phyloP scores from a whole-genome alignment of 495 filamentous ascomycete genomes.

The Lasiosphaeriaceae sp. region DNA sequence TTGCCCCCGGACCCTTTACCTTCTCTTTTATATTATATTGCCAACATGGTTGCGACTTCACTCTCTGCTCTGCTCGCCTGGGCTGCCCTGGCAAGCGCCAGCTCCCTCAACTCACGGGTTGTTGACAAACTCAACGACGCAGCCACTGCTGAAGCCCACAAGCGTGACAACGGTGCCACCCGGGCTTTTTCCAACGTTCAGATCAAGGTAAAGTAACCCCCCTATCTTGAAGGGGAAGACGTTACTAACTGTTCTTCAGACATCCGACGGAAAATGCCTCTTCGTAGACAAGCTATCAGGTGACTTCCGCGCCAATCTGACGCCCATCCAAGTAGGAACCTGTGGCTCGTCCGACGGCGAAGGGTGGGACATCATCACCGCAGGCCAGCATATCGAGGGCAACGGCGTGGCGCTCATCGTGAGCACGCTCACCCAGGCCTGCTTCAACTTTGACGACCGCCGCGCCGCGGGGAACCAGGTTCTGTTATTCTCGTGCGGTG shows the following conservation, averaged over 20 bases:
- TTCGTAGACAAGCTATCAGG: conserved; percentile 52
- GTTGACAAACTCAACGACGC: conserved; percentile 41
- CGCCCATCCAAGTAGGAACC: conserved; percentile 45
- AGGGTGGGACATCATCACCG: conserved; percentile 52
- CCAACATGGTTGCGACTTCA: conserved; percentile 23
- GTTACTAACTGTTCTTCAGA: conserved; percentile 27
- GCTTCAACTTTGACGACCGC: conserved; percentile 51
- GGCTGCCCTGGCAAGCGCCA: conserved; percentile 23
- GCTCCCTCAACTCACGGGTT: conserved; percentile 21
- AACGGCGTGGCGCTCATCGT: conserved; percentile 45
- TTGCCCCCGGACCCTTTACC: too few species aligned
- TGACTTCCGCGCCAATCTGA: conserved; percentile 55
- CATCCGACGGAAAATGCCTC: conserved; percentile 49
- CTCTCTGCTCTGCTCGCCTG: conserved; percentile 24
- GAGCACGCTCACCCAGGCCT: conserved; percentile 53
- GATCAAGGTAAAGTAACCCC: conserved; percentile 38
- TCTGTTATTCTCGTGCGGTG: conserved; percentile 52
- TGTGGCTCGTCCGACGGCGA: conserved; percentile 48
- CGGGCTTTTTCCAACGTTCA: conserved; percentile 43
- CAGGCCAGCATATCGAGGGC: conserved; percentile 45
- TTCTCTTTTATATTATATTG: background rate
- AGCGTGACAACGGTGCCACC: conserved; percentile 44
- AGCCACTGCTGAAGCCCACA: conserved; percentile 49
- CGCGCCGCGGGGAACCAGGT: conserved; percentile 45
- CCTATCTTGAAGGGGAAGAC: background rate